These are phyloP conservation scores for Auriculariales sp. DNA, from an alignment of 768 basidiomycete genomes.

Conservation along the genomic window DNA sequence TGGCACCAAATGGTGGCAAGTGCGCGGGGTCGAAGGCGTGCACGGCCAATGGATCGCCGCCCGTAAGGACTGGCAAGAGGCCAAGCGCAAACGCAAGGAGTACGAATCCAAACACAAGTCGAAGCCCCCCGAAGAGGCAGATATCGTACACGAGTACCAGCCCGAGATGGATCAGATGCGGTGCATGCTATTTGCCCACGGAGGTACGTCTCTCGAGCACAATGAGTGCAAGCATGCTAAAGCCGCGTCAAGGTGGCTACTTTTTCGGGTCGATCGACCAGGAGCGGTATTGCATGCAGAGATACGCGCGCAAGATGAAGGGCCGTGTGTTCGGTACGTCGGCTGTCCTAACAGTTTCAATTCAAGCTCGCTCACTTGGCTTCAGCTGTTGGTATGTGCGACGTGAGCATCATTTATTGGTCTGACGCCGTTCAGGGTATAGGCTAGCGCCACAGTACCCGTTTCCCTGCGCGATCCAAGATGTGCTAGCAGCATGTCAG, in stretches of 20 bases:
- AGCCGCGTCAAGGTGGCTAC: conserved; percentile 32
- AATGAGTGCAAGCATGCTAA: not conserved
- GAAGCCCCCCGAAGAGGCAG: conserved; percentile 10
- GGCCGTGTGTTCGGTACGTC: conserved; percentile 56
- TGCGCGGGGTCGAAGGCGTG: conserved; percentile 66
- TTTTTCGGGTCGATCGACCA: conserved; percentile 73
- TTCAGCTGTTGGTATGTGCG: conserved; percentile 31
- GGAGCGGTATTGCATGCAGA: conserved; percentile 16
- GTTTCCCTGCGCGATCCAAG: conserved; percentile 86
- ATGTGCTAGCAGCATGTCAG: conserved; percentile 76
- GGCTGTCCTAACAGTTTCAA: not conserved
- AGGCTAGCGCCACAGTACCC: conserved; percentile 94
- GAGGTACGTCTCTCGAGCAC: conserved; percentile 19
- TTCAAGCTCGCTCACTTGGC: not conserved
- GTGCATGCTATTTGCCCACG: conserved; percentile 56
- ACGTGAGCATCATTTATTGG: too few species aligned
- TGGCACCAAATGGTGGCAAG: conserved; percentile 97
- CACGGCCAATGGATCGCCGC: conserved; percentile 81
- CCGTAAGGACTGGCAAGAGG: conserved; percentile 69
- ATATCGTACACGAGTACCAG: conserved; percentile 30
- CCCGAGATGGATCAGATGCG: conserved; percentile 71
- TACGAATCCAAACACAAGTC: conserved; percentile 20
- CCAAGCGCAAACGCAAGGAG: conserved; percentile 41
- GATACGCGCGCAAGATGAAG: conserved; percentile 82
- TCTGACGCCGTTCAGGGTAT: conserved; percentile 6